Evolutionary conservation across 495 filamentous ascomycete genomes (phyloP).

Genomic region (Annulohypoxylon nitens): DNA sequence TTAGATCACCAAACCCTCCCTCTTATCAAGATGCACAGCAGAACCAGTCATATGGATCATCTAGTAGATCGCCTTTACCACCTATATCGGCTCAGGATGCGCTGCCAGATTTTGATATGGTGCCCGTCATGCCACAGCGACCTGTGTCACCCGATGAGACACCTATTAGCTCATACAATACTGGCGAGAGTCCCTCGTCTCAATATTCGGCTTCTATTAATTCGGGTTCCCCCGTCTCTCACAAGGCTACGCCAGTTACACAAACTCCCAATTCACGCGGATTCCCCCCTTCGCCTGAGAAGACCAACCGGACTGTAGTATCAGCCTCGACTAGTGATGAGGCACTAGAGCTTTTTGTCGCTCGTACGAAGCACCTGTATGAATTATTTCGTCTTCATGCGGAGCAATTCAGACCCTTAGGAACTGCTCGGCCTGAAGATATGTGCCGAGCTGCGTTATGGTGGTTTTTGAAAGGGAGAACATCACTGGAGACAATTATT

Average conservation of each 20-base stretch:
- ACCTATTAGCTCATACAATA: slow-evolving; percentile 34
- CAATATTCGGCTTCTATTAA: slow-evolving; percentile 42
- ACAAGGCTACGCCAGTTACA: slow-evolving; percentile 48
- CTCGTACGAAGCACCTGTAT: slow-evolving; percentile 73
- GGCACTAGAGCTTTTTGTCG: slow-evolving; percentile 75
- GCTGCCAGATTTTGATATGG: slow-evolving; percentile 44
- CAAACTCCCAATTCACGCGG: slow-evolving; percentile 42
- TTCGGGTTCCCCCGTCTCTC: slow-evolving; percentile 46
- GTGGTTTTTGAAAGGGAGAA: slow-evolving; percentile 89
- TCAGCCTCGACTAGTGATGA: slow-evolving; percentile 68
- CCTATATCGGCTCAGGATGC: slow-evolving; percentile 37
- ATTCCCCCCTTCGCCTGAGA: slow-evolving; percentile 46
- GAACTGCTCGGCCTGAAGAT: slow-evolving; percentile 69
- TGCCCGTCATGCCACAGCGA: slow-evolving; percentile 33
- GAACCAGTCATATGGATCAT: slow-evolving; percentile 11
- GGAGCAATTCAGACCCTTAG: slow-evolving; percentile 74
- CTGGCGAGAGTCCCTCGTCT: slow-evolving; percentile 42
- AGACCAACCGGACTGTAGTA: slow-evolving; percentile 47
- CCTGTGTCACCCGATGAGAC: slow-evolving; percentile 46
- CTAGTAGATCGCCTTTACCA: slow-evolving; percentile 42
- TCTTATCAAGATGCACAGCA: slow-evolving; percentile 26
- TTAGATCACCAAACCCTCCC: slow-evolving; percentile 39
- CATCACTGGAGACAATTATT: slow-evolving; percentile 76
- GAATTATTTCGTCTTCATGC: slow-evolving; percentile 78
- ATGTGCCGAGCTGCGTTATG: slow-evolving; percentile 79